These are phyloP conservation scores for Blepharisma japonicum DNA, from an alignment of 73 alveolate species.

Conservation along the genomic window DNA sequence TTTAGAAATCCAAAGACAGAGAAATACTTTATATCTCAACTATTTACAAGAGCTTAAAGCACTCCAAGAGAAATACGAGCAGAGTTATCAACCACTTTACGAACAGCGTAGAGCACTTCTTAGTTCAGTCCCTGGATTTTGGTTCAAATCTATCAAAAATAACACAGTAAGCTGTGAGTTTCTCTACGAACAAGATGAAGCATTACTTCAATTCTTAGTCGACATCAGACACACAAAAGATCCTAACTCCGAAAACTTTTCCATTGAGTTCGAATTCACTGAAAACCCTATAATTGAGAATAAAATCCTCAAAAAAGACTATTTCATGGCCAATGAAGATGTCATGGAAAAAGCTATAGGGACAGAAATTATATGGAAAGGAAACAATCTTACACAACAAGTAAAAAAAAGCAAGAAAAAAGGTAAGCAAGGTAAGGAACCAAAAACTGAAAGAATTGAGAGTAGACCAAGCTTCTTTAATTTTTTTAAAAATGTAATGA, in stretches of 20 bases:
- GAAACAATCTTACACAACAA: slow-evolving; percentile 9
- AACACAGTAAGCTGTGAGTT: background rate
- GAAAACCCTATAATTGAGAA: slow-evolving; percentile 15
- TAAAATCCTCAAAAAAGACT: background rate
- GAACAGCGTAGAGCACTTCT: background rate
- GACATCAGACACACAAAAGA: background rate
- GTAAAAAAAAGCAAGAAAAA: slow-evolving; percentile 8
- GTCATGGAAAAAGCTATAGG: slow-evolving; percentile 23
- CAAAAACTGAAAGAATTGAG: background rate
- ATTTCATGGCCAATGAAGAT: slow-evolving; percentile 24
- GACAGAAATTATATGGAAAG: slow-evolving; percentile 27
- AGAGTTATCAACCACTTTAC: background rate
- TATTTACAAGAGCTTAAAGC: background rate
- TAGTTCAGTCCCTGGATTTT: background rate
- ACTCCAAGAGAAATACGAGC: slow-evolving; percentile 6
- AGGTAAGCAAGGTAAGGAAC: background rate
- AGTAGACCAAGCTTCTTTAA: background rate
- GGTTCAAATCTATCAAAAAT: slow-evolving; percentile 7
- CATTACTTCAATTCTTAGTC: background rate
- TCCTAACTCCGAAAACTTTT: slow-evolving; percentile 21
- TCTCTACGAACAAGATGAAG: background rate
- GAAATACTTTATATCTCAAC: background rate
- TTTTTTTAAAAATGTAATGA: background rate
- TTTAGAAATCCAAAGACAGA: background rate
- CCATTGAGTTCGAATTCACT: background rate